Conservation (phyloP, 306 rosid species). For the Fagus sylvatica region DNA sequence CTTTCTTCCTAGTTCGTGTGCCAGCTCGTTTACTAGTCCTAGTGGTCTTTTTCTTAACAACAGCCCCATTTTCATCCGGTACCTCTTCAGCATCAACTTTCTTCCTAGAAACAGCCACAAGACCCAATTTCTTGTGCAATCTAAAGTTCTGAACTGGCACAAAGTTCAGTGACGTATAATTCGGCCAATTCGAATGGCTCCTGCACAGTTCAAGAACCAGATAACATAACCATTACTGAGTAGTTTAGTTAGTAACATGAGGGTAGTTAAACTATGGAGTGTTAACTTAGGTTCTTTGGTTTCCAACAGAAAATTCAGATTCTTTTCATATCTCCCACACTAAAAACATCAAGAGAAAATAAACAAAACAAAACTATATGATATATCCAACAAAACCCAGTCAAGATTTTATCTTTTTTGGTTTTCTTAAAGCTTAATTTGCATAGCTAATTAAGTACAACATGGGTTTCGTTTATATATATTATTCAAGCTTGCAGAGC, state of each 20-base stretch:
- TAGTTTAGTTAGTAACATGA: constrained; percentile 4
- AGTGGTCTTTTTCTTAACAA: constrained; percentile 54
- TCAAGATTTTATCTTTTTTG: neutral
- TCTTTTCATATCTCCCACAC: constrained; percentile 9
- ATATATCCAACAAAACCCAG: neutral
- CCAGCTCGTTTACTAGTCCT: constrained; percentile 41
- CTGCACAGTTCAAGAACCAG: constrained; percentile 45
- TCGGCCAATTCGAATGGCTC: constrained; percentile 47
- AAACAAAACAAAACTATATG: neutral
- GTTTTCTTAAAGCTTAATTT: neutral
- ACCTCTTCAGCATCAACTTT: constrained; percentile 47
- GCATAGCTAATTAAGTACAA: neutral
- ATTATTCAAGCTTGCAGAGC: neutral
- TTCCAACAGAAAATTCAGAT: neutral
- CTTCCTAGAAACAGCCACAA: constrained; percentile 65
- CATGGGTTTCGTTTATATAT: neutral
- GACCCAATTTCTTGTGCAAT: constrained; percentile 48
- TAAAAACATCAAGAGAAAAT: neutral
- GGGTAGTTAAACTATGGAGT: neutral
- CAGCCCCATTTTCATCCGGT: constrained; percentile 51
- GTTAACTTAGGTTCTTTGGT: constrained; percentile 3
- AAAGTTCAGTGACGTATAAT: constrained; percentile 34
- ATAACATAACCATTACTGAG: constrained; percentile 22
- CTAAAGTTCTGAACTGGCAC: constrained; percentile 50
- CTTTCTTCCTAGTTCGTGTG: constrained; percentile 46